phyloP scores from a whole-genome alignment of 345 rosid genomes.

The Pugionium dolabratum region DNA sequence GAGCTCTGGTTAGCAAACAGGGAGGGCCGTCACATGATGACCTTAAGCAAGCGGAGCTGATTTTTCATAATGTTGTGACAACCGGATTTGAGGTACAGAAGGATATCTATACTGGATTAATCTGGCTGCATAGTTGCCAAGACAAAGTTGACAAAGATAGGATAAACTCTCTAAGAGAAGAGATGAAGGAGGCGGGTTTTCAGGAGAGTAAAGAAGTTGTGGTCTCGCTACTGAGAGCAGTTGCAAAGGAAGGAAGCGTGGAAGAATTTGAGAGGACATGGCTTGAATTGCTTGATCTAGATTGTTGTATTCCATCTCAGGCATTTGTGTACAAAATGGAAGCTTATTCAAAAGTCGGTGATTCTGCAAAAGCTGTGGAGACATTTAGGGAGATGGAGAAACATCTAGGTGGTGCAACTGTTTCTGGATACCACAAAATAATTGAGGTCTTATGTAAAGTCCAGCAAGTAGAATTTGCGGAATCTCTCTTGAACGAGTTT shows the following conservation, averaged over 20 bases:
- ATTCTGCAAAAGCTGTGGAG: conserved; percentile 55
- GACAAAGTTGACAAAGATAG: conserved; percentile 60
- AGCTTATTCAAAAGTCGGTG: conserved; percentile 59
- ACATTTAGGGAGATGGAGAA: conserved; percentile 70
- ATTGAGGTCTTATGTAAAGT: conserved; percentile 63
- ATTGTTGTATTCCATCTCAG: conserved; percentile 53
- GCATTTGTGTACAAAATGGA: conserved; percentile 83
- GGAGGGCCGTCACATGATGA: conserved; percentile 56
- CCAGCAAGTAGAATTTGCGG: conserved; percentile 53
- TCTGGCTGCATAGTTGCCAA: conserved; percentile 88
- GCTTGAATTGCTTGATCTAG: conserved; percentile 50
- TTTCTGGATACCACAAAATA: conserved; percentile 74
- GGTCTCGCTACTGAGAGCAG: conserved; percentile 72
- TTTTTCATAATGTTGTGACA: conserved; percentile 72
- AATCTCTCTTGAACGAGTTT: conserved; percentile 67
- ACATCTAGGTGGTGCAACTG: conserved; percentile 50
- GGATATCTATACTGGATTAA: conserved; percentile 67
- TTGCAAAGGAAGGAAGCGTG: conserved; percentile 61
- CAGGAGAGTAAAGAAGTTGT: conserved; percentile 63
- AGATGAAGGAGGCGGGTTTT: conserved; percentile 64
- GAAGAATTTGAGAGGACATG: conserved; percentile 72
- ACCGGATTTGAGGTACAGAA: conserved; percentile 67
- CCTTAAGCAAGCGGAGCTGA: conserved; percentile 82
- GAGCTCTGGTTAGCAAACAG: conserved; percentile 62
- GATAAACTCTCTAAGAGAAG: conserved; percentile 54